Percentiles rank a stretch among this genome's conserved stretches.
Evolutionary conservation across 495 filamentous ascomycete species (phyloP).

Genomic region (Tetracladium marchalianum): DNA sequence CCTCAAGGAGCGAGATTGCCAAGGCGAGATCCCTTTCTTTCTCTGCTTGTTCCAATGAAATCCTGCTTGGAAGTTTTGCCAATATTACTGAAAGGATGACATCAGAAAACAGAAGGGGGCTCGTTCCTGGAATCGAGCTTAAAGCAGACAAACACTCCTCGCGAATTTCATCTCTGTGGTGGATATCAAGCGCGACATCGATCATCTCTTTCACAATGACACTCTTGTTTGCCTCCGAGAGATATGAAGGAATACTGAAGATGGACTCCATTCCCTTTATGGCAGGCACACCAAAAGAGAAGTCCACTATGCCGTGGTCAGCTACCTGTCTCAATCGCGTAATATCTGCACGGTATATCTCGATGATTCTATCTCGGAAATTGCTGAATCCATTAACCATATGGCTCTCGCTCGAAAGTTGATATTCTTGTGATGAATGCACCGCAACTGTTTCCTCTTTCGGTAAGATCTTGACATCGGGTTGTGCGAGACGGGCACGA

Average conservation of each 20-base stretch:
- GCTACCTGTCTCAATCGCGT: too few species aligned
- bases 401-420: too few species aligned
- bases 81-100: slow-evolving; percentile 7
- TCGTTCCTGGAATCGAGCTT: slow-evolving; percentile 1
- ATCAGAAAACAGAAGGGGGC: slow-evolving; percentile 5
- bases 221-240: slow-evolving; percentile 7
- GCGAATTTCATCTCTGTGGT: neutral
- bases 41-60: neutral
- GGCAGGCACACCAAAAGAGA: neutral
- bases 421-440: too few species aligned
- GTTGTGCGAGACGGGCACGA: slow-evolving; percentile 5
- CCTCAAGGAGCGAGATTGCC: neutral
- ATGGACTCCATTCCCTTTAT: slow-evolving; percentile 11
- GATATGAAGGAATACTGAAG: slow-evolving; percentile 2
- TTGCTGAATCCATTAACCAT: neutral
- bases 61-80: slow-evolving; percentile 4
- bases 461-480: neutral
- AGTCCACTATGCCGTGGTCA: neutral
- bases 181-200: neutral
- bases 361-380: neutral
- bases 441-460: neutral
- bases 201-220: slow-evolving; percentile 9
- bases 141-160: slow-evolving; percentile 3
- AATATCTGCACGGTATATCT: neutral
- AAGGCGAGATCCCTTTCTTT: neutral